Evolutionary conservation across 306 rosid genomes (phyloP).

Genomic region (Begonia fuchsioides): DNA sequence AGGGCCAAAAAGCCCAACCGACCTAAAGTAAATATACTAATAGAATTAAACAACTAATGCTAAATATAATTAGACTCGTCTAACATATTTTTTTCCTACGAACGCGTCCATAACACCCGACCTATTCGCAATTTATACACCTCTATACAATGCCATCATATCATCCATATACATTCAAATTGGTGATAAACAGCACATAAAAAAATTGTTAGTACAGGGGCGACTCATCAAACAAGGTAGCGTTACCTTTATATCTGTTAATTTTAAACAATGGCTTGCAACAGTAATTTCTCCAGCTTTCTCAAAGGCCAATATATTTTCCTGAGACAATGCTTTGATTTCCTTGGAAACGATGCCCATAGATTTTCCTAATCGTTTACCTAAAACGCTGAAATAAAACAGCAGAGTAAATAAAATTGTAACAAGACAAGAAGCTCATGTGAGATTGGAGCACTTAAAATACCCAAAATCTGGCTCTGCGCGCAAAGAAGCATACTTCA

Average conservation of each 20-base stretch:
- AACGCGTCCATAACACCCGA: too few relatives aligned
- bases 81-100: too few relatives aligned
- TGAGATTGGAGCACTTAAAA: constrained; percentile 5
- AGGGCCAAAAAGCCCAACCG: too few relatives aligned
- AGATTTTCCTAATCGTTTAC: constrained; percentile 83
- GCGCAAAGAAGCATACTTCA: constrained; percentile 72
- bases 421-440: background rate
- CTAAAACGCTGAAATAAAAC: constrained; percentile 40
- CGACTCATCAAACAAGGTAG: constrained; percentile 5
- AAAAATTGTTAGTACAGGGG: too few relatives aligned
- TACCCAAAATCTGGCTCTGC: constrained; percentile 97
- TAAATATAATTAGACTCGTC: too few relatives aligned
- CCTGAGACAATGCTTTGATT: constrained; percentile 82
- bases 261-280: constrained; percentile 61
- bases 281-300: constrained; percentile 57
- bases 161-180: too few relatives aligned
- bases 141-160: too few relatives aligned
- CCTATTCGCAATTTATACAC: too few relatives aligned
- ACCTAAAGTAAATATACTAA: too few relatives aligned
- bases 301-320: constrained; percentile 74
- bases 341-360: constrained; percentile 79
- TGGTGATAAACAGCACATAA: too few relatives aligned
- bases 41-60: too few relatives aligned
- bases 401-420: constrained; percentile 7
- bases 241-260: constrained; percentile 74